Conservation (phyloP, 805 yeast genomes). For the Yueomyces sinensis region DNA sequence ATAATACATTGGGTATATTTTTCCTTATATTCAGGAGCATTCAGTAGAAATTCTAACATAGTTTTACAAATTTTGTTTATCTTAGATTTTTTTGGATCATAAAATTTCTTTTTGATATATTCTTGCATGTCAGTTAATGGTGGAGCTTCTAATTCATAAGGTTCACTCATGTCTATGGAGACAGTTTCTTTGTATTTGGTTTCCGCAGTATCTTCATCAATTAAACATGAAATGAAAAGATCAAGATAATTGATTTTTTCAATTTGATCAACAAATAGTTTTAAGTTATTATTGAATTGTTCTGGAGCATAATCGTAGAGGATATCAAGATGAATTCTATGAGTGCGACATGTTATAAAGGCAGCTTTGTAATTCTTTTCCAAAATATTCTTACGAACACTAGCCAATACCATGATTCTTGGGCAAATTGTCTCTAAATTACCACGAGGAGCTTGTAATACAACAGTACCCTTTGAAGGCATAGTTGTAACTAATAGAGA, state of each 20-base stretch:
- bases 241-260: slow-evolving; percentile 67
- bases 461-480: slow-evolving; percentile 72
- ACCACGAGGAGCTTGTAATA: slow-evolving; percentile 91
- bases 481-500: slow-evolving; percentile 69
- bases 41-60: slow-evolving; percentile 40
- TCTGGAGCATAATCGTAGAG: slow-evolving; percentile 78
- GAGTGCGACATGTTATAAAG: slow-evolving; percentile 72
- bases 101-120: slow-evolving; percentile 28
- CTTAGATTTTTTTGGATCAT: slow-evolving; percentile 36
- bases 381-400: slow-evolving; percentile 59
- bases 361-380: slow-evolving; percentile 54
- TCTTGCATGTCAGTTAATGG: slow-evolving; percentile 27
- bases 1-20: slow-evolving; percentile 64
- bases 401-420: slow-evolving; percentile 77
- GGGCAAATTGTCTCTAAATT: slow-evolving; percentile 91
- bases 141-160: slow-evolving; percentile 19
- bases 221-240: slow-evolving; percentile 72
- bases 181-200: slow-evolving; percentile 75
- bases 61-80: slow-evolving; percentile 69
- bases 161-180: slow-evolving; percentile 15
- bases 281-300: slow-evolving; percentile 49
- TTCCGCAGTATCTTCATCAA: slow-evolving; percentile 71
- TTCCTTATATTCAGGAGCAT: slow-evolving; percentile 34
- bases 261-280: slow-evolving; percentile 55
- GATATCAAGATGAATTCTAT: slow-evolving; percentile 82